Conservation (phyloP, 179 eudicot genomes). For the Beta corolliflora region DNA sequence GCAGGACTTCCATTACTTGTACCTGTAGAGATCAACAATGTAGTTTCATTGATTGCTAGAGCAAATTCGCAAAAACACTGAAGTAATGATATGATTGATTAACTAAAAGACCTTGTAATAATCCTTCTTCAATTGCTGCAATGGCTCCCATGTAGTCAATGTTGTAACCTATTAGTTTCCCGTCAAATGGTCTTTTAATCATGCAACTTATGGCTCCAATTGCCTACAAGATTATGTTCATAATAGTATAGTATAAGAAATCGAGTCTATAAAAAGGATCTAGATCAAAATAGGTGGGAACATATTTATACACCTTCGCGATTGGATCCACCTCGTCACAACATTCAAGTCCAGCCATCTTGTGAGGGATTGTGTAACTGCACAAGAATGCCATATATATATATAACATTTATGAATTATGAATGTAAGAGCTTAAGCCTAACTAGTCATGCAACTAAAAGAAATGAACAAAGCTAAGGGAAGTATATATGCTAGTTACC, state of each 20-base stretch:
- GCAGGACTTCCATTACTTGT: conserved; percentile 17
- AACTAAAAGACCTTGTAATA: conserved; percentile 56
- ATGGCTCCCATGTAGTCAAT: conserved; percentile 93
- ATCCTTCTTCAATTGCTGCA: conserved; percentile 74
- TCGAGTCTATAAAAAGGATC: no score
- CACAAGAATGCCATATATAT: background rate
- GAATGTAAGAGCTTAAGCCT: no score
- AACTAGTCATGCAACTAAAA: no score
- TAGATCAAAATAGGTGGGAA: no score
- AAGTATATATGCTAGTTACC: no score
- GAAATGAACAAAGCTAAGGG: no score
- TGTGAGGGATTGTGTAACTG: conserved; percentile 98
- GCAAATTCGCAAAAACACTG: no score
- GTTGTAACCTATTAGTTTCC: conserved; percentile 78
- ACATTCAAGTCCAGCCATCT: conserved; percentile 65
- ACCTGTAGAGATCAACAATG: conserved; percentile 27
- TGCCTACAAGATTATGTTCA: conserved; percentile 38
- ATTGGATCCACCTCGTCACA: conserved; percentile 84
- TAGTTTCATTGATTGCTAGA: background rate
- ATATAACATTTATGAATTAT: no score
- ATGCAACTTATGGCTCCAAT: conserved; percentile 89
- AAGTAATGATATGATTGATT: background rate
- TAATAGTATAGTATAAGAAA: no score
- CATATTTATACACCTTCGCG: conserved; percentile 58
- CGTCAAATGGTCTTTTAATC: conserved; percentile 61